Conservation (phyloP, 352 stramenopile genomes). For the Albugo candida region DNA sequence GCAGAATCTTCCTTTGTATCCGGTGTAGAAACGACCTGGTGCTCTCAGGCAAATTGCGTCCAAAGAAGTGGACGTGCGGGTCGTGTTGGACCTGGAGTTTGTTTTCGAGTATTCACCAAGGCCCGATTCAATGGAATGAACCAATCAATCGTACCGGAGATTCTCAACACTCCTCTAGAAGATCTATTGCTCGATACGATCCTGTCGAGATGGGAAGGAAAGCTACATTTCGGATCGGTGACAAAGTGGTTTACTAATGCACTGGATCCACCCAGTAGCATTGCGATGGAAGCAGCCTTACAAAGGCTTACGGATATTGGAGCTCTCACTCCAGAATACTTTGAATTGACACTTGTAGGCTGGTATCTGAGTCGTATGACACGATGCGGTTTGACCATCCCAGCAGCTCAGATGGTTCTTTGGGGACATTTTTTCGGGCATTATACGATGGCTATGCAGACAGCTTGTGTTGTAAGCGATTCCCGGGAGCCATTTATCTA, state of each 20-base stretch:
- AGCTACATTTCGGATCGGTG: conserved; percentile 36
- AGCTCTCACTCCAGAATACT: conserved; percentile 17
- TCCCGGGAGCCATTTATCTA: conserved; percentile 57
- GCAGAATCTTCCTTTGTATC: conserved; percentile 78
- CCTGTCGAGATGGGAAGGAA: conserved; percentile 52
- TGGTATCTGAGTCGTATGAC: conserved; percentile 62
- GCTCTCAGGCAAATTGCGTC: conserved; percentile 65
- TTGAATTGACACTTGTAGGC: conserved; percentile 33
- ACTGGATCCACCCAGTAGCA: conserved; percentile 83
- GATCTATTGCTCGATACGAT: conserved; percentile 60
- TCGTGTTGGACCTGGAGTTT: conserved; percentile 84
- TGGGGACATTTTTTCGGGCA: conserved; percentile 49
- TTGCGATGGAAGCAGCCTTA: conserved; percentile 81
- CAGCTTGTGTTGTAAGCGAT: conserved; percentile 43
- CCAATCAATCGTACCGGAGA: conserved; percentile 51
- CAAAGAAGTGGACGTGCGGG: conserved; percentile 87
- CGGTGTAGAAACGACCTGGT: conserved; percentile 74
- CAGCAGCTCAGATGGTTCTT: conserved; percentile 51
- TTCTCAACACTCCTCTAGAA: conserved; percentile 51
- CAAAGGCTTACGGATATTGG: conserved; percentile 72
- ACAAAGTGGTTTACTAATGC: conserved; percentile 81
- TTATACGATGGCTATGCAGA: conserved; percentile 37
- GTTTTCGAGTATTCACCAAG: conserved; percentile 69
- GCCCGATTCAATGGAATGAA: conserved; percentile 49
- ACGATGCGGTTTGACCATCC: conserved; percentile 31